Base-by-base conservation (phyloP, 495 filamentous ascomycete species). In the Bacidia rubella region DNA sequence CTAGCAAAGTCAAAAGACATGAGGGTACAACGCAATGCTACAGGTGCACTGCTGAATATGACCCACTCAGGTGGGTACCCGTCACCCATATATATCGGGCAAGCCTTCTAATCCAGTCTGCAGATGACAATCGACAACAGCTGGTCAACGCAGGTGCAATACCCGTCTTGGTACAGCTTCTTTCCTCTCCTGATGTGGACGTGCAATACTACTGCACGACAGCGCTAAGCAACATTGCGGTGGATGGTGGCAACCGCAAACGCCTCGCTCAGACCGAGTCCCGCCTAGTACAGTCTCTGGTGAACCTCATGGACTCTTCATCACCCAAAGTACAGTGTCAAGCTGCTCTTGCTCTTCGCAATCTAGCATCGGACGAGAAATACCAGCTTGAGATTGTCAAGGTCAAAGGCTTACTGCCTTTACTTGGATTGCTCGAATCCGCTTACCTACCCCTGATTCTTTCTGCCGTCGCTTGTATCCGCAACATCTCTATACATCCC, bases 141-240 rank as follows among this genome's bases (percentile, higher is more conserved):
- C 80, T 98, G 24, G 92, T 98, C 46, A 90, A 92, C 54, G 93
- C 92, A 45, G 89, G 89, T 49, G 93, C 92, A 10, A 95, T 98
- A 55, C 93, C 92, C 2, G 92, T 97, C 9, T 79, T 98, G 12
- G 92, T 98, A 47, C 88, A 95, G 58, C 76, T 98, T 22, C 77
- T 98, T 29, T 88, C 85, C 12, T 96, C 90, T 32, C 66, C 81
- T 20, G 92, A 98, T 63, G 87, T 95, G 51, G 92, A 98, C 63
- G 92, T 98, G 15, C 92, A 98, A 71, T 98, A 98, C 68, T 98
- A 98, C 68, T 98, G 92, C 71, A 98, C 92, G 29, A 98, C 92
- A 1, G 92, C 92, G 12, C 78, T 98, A 47, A 95, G 89, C 76
- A 98, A 98, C 63, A 98, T 98, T 59, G 92, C 92, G 12, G 92